phyloP scores from a whole-genome alignment of 2,329 filamentous ascomycete species.

The Amesomyces nigricolor region DNA sequence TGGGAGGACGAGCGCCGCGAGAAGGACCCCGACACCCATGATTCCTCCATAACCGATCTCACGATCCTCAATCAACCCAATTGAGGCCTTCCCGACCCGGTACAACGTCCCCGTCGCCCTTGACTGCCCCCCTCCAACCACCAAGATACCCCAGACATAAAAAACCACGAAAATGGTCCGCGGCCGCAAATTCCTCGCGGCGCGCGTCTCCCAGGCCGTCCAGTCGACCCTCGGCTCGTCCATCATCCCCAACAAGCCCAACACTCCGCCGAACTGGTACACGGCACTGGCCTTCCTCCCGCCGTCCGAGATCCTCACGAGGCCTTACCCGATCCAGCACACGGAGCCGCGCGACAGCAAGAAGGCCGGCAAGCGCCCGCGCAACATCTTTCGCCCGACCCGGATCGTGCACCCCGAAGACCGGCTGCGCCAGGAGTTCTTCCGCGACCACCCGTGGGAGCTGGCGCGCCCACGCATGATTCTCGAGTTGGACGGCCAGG shows the following conservation, averaged over 20 bases:
- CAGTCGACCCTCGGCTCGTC: conserved; percentile 33
- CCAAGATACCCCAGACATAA: conserved; percentile 2
- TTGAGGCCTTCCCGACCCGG: not conserved
- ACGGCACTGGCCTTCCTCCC: conserved; percentile 48
- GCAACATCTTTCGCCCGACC: conserved; percentile 74
- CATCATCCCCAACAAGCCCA: conserved; percentile 26
- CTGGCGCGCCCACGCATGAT: conserved; percentile 81
- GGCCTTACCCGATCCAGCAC: conserved; percentile 47
- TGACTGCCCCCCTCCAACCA: not conserved
- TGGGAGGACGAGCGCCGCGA: not conserved
- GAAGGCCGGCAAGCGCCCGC: conserved; percentile 52
- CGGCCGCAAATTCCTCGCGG: conserved; percentile 34
- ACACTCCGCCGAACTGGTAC: conserved; percentile 44
- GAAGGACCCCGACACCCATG: not conserved
- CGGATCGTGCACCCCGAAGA: conserved; percentile 79
- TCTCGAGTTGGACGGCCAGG: conserved; percentile 79
- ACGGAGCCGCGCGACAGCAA: conserved; percentile 33
- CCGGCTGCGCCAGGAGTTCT: conserved; percentile 72
- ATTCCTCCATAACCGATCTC: not conserved
- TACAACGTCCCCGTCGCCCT: not conserved
- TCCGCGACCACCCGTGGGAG: conserved; percentile 94
- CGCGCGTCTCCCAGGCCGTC: conserved; percentile 41
- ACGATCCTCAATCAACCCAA: not conserved
- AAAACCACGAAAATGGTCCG: conserved; percentile 25
- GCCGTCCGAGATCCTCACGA: conserved; percentile 53